Evolutionary conservation across 306 rosid species (phyloP).

Genomic region (Pyrus communis): DNA sequence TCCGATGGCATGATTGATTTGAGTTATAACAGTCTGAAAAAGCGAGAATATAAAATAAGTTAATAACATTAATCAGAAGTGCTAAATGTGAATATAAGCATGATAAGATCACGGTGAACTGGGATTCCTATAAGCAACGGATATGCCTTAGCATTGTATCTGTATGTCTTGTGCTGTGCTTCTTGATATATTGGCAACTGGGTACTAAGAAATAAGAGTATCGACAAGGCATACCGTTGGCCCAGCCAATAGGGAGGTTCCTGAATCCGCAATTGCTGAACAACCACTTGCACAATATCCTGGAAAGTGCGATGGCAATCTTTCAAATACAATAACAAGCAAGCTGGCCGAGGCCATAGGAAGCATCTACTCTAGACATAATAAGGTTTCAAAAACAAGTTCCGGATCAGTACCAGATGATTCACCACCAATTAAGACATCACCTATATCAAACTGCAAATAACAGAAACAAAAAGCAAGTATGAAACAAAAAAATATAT

Average conservation of each 20-base stretch:
- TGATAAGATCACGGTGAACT: neutral
- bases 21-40: slow-evolving; percentile 46
- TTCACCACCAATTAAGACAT: slow-evolving; percentile 39
- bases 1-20: slow-evolving; percentile 67
- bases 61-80: neutral
- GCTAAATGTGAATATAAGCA: neutral
- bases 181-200: neutral
- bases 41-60: neutral
- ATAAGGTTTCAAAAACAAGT: neutral
- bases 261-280: slow-evolving; percentile 76
- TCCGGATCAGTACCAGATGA: slow-evolving; percentile 34
- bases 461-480: neutral
- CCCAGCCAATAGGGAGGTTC: slow-evolving; percentile 78
- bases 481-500: neutral
- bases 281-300: slow-evolving; percentile 66
- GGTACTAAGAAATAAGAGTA: neutral
- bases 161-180: neutral
- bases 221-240: slow-evolving; percentile 30
- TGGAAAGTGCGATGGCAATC: slow-evolving; percentile 17
- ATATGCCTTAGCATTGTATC: neutral
- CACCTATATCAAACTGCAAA: slow-evolving; percentile 64
- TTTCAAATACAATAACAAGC: neutral
- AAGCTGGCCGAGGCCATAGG: neutral
- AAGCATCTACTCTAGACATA: neutral
- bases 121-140: neutral